These are phyloP conservation scores for Aspergillus persii DNA, from an alignment of 2,329 filamentous ascomycete genomes.

Conservation along the genomic window DNA sequence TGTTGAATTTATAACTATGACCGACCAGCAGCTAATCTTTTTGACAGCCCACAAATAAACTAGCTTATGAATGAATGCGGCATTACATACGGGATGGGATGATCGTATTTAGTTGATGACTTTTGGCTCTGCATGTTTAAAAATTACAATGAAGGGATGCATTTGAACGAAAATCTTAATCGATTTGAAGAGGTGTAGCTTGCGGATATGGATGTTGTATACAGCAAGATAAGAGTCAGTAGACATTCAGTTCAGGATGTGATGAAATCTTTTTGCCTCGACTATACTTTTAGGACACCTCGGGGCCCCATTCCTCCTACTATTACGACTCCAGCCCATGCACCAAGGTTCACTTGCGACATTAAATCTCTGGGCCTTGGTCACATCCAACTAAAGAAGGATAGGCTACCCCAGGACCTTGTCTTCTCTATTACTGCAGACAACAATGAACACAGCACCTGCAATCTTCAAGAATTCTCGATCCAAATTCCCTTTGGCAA, in stretches of 20 bases:
- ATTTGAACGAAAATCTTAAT: background rate
- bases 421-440: too few relatives aligned
- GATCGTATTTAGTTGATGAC: constrained; percentile 15
- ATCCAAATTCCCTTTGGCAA: too few relatives aligned
- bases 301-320: too few relatives aligned
- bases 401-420: too few relatives aligned
- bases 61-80: background rate
- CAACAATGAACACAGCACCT: too few relatives aligned
- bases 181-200: background rate
- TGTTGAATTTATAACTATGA: background rate
- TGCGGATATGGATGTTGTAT: background rate
- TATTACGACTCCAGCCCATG: too few relatives aligned
- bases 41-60: constrained; percentile 34
- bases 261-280: too few relatives aligned
- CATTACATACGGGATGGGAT: constrained; percentile 2
- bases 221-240: background rate
- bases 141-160: constrained; percentile 22
- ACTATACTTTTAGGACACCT: too few relatives aligned
- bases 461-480: too few relatives aligned
- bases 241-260: background rate
- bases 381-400: too few relatives aligned
- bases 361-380: too few relatives aligned
- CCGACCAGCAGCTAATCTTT: constrained; percentile 19
- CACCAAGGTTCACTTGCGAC: too few relatives aligned
- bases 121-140: constrained; percentile 21